These are phyloP conservation scores for Fusarium tupiense DNA, from an alignment of 2,329 filamentous ascomycete genomes.

Conservation along the genomic window DNA sequence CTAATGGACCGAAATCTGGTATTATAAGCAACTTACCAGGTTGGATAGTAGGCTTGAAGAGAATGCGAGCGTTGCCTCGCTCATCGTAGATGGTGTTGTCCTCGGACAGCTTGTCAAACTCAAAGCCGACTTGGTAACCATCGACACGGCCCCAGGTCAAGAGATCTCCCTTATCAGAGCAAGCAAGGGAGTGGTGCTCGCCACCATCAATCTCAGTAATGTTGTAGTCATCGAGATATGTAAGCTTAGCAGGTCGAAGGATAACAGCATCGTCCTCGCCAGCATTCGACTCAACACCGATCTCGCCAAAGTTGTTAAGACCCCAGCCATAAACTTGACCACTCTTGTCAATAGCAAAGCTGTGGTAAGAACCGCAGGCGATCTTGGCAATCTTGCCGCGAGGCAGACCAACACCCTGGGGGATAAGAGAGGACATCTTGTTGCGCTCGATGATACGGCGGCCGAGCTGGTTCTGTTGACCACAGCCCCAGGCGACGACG, in stretches of 20 bases:
- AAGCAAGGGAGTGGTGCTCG: constrained; percentile 77
- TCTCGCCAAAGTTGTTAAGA: constrained; percentile 87
- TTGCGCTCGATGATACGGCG: constrained; percentile 70
- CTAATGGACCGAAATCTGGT: neutral
- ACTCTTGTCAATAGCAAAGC: constrained; percentile 78
- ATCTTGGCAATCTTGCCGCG: constrained; percentile 67
- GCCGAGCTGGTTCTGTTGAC: constrained; percentile 72
- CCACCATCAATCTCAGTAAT: constrained; percentile 76
- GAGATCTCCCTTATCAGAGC: constrained; percentile 65
- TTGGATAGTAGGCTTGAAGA: constrained; percentile 56
- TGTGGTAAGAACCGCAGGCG: constrained; percentile 80
- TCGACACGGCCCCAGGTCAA: constrained; percentile 70
- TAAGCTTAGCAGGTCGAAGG: constrained; percentile 74
- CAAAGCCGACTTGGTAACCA: constrained; percentile 64
- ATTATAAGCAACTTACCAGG: constrained; percentile 53
- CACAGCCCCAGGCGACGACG: constrained; percentile 77
- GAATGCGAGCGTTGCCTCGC: constrained; percentile 70
- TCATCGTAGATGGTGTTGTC: constrained; percentile 71
- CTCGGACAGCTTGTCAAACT: constrained; percentile 58
- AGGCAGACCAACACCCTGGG: constrained; percentile 65
- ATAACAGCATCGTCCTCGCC: constrained; percentile 70
- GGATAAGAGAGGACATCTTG: constrained; percentile 68
- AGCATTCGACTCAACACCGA: constrained; percentile 69
- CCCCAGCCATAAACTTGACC: constrained; percentile 84
- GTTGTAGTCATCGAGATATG: constrained; percentile 69